phyloP scores from a whole-genome alignment of 108 stramenopile genomes.

The Skeletonema tropicum region DNA sequence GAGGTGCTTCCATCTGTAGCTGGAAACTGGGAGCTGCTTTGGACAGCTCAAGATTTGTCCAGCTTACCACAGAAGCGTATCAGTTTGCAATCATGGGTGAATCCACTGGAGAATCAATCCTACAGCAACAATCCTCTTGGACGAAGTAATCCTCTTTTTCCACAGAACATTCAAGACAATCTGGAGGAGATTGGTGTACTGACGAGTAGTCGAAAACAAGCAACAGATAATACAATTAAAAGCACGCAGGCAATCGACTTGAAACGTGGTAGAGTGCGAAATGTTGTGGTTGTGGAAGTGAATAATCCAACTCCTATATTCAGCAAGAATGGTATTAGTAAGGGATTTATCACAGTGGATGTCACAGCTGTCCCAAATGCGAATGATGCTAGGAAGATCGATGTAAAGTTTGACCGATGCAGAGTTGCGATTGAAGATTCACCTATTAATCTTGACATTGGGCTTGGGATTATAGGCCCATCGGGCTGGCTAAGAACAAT shows the following conservation, averaged over 20 bases:
- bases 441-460: conserved; percentile 57
- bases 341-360: conserved; percentile 63
- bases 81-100: conserved; percentile 59
- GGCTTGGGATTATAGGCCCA: conserved; percentile 73
- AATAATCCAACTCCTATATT: conserved; percentile 36
- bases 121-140: conserved; percentile 80
- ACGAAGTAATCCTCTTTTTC: conserved; percentile 71
- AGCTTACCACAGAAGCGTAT: conserved; percentile 28
- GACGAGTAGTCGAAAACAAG: background rate
- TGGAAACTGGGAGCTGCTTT: conserved; percentile 79
- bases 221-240: conserved; percentile 32
- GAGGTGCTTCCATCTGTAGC: conserved; percentile 59
- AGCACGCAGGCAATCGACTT: conserved; percentile 80
- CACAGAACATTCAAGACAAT: conserved; percentile 64
- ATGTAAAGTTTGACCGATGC: conserved; percentile 80
- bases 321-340: conserved; percentile 40
- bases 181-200: conserved; percentile 74
- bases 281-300: conserved; percentile 67
- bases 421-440: conserved; percentile 55
- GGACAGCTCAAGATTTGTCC: conserved; percentile 81
- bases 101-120: conserved; percentile 85
- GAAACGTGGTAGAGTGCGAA: conserved; percentile 65
- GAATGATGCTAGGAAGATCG: conserved; percentile 60
- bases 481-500: conserved; percentile 77
- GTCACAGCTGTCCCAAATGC: conserved; percentile 59